Evolutionary conservation across 257 asterid genomes (phyloP).

Genomic region (Buddleja alternifolia): DNA sequence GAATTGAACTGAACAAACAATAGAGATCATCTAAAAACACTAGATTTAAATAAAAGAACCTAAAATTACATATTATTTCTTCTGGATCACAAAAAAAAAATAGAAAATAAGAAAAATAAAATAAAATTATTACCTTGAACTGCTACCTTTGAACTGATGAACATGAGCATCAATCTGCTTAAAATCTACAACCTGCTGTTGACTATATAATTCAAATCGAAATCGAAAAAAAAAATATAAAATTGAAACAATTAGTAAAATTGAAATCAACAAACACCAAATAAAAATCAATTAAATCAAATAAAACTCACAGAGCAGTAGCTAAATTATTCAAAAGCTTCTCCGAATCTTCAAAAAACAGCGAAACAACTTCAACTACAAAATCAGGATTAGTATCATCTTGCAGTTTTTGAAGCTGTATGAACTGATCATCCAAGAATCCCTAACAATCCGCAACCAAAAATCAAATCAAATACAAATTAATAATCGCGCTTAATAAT

Average conservation of each 20-base stretch:
- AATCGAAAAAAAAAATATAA: neutral
- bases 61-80: neutral
- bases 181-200: constrained; percentile 65
- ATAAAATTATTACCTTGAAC: constrained; percentile 55
- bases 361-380: constrained; percentile 69
- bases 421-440: constrained; percentile 66
- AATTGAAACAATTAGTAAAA: constrained; percentile 13
- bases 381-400: constrained; percentile 80
- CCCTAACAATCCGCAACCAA: constrained; percentile 34
- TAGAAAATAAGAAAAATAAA: neutral
- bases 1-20: constrained; percentile 24
- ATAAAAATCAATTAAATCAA: neutral
- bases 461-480: neutral
- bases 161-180: constrained; percentile 74
- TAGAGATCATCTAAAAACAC: neutral
- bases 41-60: neutral
- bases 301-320: constrained; percentile 54
- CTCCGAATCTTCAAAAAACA: constrained; percentile 78
- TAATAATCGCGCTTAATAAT: no score
- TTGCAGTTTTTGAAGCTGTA: constrained; percentile 69
- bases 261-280: neutral
- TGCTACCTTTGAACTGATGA: constrained; percentile 81
- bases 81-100: neutral
- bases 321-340: constrained; percentile 63
- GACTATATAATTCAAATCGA: constrained; percentile 35